phyloP scores from a whole-genome alignment of 2,329 filamentous ascomycete species.

The Gaeumannomyces sp. region DNA sequence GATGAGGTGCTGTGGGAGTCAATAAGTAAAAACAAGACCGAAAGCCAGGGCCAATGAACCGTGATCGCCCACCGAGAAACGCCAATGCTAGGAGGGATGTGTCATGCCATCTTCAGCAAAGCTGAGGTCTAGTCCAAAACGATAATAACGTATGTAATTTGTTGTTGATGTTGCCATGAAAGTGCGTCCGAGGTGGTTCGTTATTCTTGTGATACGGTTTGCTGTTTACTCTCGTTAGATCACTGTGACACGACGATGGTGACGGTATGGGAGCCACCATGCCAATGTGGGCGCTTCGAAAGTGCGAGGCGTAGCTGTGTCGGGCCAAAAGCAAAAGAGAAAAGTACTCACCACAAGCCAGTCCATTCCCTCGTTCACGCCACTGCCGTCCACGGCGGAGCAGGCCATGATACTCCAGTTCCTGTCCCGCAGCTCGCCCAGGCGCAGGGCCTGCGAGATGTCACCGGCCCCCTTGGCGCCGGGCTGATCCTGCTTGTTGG shows the following conservation, averaged over 20 bases:
- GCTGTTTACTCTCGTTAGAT: slow-evolving; percentile 23
- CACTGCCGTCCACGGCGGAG: slow-evolving; percentile 89
- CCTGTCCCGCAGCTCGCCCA: slow-evolving; percentile 87
- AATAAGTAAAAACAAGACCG: neutral
- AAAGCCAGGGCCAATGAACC: neutral
- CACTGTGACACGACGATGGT: neutral
- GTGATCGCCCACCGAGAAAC: neutral
- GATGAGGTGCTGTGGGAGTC: neutral
- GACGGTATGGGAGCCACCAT: neutral
- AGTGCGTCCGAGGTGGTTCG: slow-evolving; percentile 1
- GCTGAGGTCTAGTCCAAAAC: slow-evolving; percentile 3
- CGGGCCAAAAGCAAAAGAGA: neutral
- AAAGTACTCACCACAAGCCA: slow-evolving; percentile 74
- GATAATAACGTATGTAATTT: slow-evolving; percentile 13
- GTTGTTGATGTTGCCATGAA: slow-evolving; percentile 18
- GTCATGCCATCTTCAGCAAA: neutral
- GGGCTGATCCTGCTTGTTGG: slow-evolving; percentile 98
- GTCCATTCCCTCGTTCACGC: slow-evolving; percentile 97
- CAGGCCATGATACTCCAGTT: slow-evolving; percentile 99
- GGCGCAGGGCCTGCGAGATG: slow-evolving; percentile 85
- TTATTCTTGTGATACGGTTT: slow-evolving; percentile 36
- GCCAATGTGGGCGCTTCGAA: too few relatives aligned
- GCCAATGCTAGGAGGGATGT: neutral
- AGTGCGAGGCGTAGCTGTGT: neutral
- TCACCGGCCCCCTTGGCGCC: slow-evolving; percentile 94